Percentiles rank a stretch among this genome's conserved stretches.
Evolutionary conservation across 345 rosid species (phyloP).

Genomic region (Eutrema japonicum): DNA sequence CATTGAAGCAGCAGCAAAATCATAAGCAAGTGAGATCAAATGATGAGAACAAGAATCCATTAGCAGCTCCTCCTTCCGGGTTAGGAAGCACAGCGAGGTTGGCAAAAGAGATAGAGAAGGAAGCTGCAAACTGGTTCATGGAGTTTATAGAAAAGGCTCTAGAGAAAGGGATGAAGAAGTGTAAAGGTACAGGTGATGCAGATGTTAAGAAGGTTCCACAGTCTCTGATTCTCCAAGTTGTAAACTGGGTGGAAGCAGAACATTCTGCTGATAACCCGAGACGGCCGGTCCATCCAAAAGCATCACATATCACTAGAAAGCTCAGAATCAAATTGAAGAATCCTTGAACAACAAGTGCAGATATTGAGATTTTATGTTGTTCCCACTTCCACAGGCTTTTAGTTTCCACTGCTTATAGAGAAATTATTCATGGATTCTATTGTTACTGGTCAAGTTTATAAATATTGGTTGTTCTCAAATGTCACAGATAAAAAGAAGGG

Average conservation of each 20-base stretch:
- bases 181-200: conserved; percentile 51
- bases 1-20: conserved; percentile 50
- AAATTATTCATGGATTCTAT: conserved; percentile 28
- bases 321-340: conserved; percentile 86
- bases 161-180: conserved; percentile 76
- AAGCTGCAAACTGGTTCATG: conserved; percentile 96
- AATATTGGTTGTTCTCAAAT: conserved; percentile 1
- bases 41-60: conserved; percentile 85
- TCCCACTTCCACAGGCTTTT: conserved; percentile 28
- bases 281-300: conserved; percentile 79
- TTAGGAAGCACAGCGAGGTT: conserved; percentile 62
- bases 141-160: conserved; percentile 81
- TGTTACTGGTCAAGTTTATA: conserved; percentile 32
- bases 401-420: conserved; percentile 29
- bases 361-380: not conserved
- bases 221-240: conserved; percentile 70
- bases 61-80: conserved; percentile 34
- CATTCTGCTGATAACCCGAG: conserved; percentile 56
- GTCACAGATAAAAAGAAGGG: not conserved
- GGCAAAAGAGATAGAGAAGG: conserved; percentile 72
- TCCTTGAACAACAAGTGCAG: conserved; percentile 43
- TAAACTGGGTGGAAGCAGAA: conserved; percentile 91
- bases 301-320: conserved; percentile 71
- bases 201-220: conserved; percentile 72
- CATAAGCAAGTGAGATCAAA: conserved; percentile 52